phyloP scores from a whole-genome alignment of 2,329 filamentous ascomycete genomes.

The Fusarium sacchari region DNA sequence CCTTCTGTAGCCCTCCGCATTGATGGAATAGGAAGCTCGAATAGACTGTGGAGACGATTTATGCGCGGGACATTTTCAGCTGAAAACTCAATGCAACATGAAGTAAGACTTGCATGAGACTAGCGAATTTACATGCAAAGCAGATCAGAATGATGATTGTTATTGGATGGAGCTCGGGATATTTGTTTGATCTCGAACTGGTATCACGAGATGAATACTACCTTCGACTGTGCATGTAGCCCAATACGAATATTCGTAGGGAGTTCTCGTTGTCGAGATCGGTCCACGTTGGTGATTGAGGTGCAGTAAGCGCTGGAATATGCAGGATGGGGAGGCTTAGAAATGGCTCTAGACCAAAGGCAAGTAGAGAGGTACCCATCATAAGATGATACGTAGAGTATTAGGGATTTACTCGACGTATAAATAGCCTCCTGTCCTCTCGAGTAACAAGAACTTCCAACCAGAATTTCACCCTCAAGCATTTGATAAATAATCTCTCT shows the following conservation, averaged over 20 bases:
- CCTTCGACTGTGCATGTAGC: neutral
- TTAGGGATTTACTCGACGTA: neutral
- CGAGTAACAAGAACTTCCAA: neutral
- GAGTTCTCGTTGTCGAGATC: neutral
- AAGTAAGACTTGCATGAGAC: neutral
- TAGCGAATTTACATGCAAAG: neutral
- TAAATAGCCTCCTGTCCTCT: neutral
- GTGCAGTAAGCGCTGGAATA: neutral
- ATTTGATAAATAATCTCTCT: accelerated
- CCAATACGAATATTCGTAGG: neutral
- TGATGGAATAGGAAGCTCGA: neutral
- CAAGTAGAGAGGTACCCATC: neutral
- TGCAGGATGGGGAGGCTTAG: neutral
- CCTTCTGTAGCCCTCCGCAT: neutral
- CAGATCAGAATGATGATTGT: neutral
- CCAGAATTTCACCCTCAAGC: neutral
- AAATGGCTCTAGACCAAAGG: neutral
- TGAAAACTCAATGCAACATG: constrained; percentile 1
- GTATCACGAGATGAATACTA: neutral
- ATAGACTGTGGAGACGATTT: neutral
- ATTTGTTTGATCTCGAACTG: neutral
- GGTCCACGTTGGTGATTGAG: neutral
- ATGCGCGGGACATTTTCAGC: neutral
- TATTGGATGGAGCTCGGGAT: neutral
- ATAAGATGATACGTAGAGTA: accelerated